A percentile compares a stretch with the other conserved stretches of the same genome.
Evolutionary conservation across 2,329 filamentous ascomycete genomes (phyloP).

Genomic region (Myrmaecium sp.): DNA sequence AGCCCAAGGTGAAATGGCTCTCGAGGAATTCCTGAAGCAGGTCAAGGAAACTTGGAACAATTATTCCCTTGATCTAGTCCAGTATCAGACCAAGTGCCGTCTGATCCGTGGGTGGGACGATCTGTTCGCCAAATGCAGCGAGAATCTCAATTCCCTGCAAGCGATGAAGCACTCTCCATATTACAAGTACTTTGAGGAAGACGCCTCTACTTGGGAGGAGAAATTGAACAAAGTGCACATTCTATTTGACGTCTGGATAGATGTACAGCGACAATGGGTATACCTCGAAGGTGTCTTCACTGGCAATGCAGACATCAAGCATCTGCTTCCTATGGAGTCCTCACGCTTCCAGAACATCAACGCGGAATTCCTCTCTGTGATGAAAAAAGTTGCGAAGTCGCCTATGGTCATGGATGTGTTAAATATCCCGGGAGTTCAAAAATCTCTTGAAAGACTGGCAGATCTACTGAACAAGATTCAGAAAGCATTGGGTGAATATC

Average conservation of each 20-base stretch:
- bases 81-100: constrained; percentile 95
- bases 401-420: constrained; percentile 92
- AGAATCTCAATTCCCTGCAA: constrained; percentile 92
- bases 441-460: constrained; percentile 87
- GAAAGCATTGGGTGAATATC: constrained; percentile 93
- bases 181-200: constrained; percentile 98
- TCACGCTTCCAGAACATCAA: constrained; percentile 98
- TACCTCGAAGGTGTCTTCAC: constrained; percentile 98
- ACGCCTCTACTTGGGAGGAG: constrained; percentile 92
- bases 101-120: constrained; percentile 97
- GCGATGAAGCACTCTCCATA: constrained; percentile 99
- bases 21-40: constrained; percentile 93
- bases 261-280: constrained; percentile 99
- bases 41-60: constrained; percentile 95
- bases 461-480: constrained; percentile 98
- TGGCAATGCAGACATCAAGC: constrained; percentile 97
- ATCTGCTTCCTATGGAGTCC: constrained; percentile 88
- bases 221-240: constrained; percentile 95
- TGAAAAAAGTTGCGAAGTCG: constrained; percentile 98
- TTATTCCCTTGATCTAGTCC: constrained; percentile 84
- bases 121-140: constrained; percentile 93
- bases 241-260: constrained; percentile 98
- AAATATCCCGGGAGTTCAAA: constrained; percentile 88
- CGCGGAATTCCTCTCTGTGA: constrained; percentile 93
- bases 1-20: constrained; percentile 92